These are phyloP conservation scores for Microbotryum saponariae DNA, from an alignment of 1,284 basidiomycete genomes.

Conservation along the genomic window DNA sequence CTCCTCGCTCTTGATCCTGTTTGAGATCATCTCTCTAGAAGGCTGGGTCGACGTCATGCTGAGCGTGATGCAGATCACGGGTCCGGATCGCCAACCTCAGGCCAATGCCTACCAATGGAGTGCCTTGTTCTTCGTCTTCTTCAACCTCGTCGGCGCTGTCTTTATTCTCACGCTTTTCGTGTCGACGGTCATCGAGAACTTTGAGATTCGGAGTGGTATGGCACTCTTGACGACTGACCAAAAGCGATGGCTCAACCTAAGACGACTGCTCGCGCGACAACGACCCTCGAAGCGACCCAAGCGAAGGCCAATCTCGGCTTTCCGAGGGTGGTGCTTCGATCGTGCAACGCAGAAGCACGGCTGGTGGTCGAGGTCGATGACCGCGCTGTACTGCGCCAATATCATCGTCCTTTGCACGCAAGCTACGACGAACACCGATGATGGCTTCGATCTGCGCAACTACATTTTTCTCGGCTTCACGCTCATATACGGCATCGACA, in stretches of 20 bases:
- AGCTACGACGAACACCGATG: slow-evolving; percentile 59
- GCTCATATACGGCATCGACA: slow-evolving; percentile 68
- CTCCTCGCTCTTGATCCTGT: slow-evolving; percentile 78
- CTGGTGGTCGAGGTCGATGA: slow-evolving; percentile 84
- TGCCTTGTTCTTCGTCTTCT: slow-evolving; percentile 86
- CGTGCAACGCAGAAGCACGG: slow-evolving; percentile 85
- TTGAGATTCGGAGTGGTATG: slow-evolving; percentile 72
- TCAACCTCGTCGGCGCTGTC: slow-evolving; percentile 83
- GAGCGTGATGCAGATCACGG: slow-evolving; percentile 71
- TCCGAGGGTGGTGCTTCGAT: slow-evolving; percentile 85
- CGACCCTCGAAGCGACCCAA: slow-evolving; percentile 74
- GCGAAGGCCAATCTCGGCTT: slow-evolving; percentile 46
- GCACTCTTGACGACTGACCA: slow-evolving; percentile 82
- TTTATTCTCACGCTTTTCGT: slow-evolving; percentile 55
- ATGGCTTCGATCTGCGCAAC: slow-evolving; percentile 50
- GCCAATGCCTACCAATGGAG: slow-evolving; percentile 68
- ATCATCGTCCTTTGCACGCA: slow-evolving; percentile 82
- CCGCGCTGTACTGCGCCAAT: slow-evolving; percentile 72
- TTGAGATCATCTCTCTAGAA: slow-evolving; percentile 90
- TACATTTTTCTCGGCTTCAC: slow-evolving; percentile 70
- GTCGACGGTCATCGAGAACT: slow-evolving; percentile 72
- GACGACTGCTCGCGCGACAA: slow-evolving; percentile 80
- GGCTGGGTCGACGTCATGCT: slow-evolving; percentile 93
- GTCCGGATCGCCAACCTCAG: slow-evolving; percentile 59
- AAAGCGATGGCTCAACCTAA: slow-evolving; percentile 88